A percentile compares a stretch with the other conserved stretches of the same genome.
Evolutionary conservation across 2,329 filamentous ascomycete genomes (phyloP).

Genomic region (Fusarium sp.): DNA sequence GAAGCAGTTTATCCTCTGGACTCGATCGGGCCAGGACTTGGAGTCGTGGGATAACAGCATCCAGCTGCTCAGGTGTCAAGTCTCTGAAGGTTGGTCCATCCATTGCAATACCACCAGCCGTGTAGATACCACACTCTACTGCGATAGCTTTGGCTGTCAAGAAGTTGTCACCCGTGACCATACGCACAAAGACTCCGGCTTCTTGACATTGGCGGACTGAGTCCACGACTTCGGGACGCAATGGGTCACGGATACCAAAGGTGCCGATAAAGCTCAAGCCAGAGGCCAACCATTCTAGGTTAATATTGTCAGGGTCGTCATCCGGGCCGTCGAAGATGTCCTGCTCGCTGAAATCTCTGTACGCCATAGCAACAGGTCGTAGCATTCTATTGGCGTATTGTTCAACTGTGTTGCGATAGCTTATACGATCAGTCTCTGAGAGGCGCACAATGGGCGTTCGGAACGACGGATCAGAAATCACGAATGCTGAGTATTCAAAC

Average conservation of each 20-base stretch:
- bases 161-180: constrained; percentile 66
- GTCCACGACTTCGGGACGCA: constrained; percentile 70
- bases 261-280: constrained; percentile 80
- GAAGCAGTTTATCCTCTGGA: constrained; percentile 70
- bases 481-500: constrained; percentile 59
- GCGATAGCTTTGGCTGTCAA: constrained; percentile 75
- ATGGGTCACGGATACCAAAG: constrained; percentile 74
- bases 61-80: constrained; percentile 66
- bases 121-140: constrained; percentile 73
- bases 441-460: constrained; percentile 49
- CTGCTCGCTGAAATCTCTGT: constrained; percentile 78
- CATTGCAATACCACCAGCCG: constrained; percentile 73
- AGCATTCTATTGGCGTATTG: constrained; percentile 76
- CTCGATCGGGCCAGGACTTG: constrained; percentile 70
- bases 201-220: constrained; percentile 71
- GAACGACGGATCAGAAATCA: constrained; percentile 61
- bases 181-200: constrained; percentile 74
- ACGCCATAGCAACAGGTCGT: constrained; percentile 81
- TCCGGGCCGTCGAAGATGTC: constrained; percentile 69
- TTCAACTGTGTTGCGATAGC: constrained; percentile 53
- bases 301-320: constrained; percentile 53
- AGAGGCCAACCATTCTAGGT: constrained; percentile 59
- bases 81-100: constrained; percentile 74
- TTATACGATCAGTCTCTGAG: constrained; percentile 51
- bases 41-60: constrained; percentile 63